These are phyloP conservation scores for Nannochloropsis gaditana DNA, from an alignment of 108 stramenopile species.

Conservation along the genomic window DNA sequence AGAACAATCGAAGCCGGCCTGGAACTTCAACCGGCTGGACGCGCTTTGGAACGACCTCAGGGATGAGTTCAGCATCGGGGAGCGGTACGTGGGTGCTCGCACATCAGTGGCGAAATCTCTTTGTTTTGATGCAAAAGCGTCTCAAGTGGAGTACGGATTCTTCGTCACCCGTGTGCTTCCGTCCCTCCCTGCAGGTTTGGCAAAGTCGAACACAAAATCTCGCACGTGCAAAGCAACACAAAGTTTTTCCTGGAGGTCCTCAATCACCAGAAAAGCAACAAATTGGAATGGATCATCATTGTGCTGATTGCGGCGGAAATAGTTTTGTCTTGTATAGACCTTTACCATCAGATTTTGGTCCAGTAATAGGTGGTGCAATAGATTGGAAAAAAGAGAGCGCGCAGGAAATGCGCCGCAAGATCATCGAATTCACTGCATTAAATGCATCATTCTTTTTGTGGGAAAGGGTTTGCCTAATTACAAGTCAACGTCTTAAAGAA, in stretches of 20 bases:
- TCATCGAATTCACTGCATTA: too few relatives aligned
- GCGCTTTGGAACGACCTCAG: conserved; percentile 3
- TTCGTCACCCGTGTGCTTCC: background rate
- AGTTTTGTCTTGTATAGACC: conserved; percentile 29
- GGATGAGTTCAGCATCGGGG: background rate
- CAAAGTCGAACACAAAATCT: conserved; percentile 20
- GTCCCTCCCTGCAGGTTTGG: background rate
- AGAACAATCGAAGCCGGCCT: background rate
- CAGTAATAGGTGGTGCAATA: background rate
- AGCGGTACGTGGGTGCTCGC: background rate
- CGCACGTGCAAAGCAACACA: conserved; percentile 36
- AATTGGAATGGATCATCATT: conserved; percentile 53
- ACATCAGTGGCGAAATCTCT: background rate
- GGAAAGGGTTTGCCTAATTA: too few relatives aligned
- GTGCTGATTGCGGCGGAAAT: conserved; percentile 52
- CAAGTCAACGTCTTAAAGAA: too few relatives aligned
- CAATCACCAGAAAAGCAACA: conserved; percentile 50
- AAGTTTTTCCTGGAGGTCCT: conserved; percentile 54
- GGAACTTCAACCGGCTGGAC: conserved; percentile 4
- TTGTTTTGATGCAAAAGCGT: background rate
- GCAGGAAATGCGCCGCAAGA: too few relatives aligned
- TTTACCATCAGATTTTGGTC: conserved; percentile 12
- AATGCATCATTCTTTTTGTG: too few relatives aligned
- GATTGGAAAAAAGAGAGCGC: too few relatives aligned
- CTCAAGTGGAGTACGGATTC: background rate